Base-by-base conservation (phyloP, 768 basidiomycete genomes). In the Suillus lakei region DNA sequence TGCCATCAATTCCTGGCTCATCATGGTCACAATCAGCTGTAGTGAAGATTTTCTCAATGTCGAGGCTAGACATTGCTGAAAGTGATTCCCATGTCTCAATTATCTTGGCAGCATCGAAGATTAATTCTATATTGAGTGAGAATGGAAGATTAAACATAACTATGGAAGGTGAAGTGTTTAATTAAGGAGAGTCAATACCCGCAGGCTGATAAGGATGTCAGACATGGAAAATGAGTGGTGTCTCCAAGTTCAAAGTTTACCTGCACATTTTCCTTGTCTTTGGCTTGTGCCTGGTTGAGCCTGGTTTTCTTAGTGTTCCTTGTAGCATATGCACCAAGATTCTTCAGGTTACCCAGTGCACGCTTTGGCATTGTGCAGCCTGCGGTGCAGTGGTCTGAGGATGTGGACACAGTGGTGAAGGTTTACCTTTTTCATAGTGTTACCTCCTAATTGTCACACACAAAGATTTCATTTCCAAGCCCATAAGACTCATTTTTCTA, bases 321-420 rank as follows among this genome's bases (percentile, higher is more conserved):
- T 32, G 15, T 34, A 34, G 61, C 38, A 53, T 32, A 18, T 53
- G 15, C n/a, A 32, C 46, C n/a, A 23, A 62, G 61, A 21, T 62
- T 62, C 26, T 62, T 48, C 21, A 62, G 18, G 61, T 50, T 50
- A 12, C 36, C 21, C 50, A 62, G 48, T 10, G 46, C 28, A 38
- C 28, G 21, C 36, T 62, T 62, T 18, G 48, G 61, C n/a, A 62
- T 62, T 51, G 23, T 53, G 43, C 18, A 34, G n/a, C n/a, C n/a
- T n/a, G n/a, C n/a, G n/a, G n/a, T n/a, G n/a, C 36, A 3, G 32
- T 36, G 5, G 26, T 54, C 30, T 28, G 36, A 48, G 15, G 44
- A 23, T 7, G 36, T 26, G 23, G 32, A 46, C 18, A 6, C 5
- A 5, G 41, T 0, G 41, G 30, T 39, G 48, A 46, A 46, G 39